Base-by-base conservation (phyloP, 441 rosid genomes). In the Corymbia citriodora region DNA sequence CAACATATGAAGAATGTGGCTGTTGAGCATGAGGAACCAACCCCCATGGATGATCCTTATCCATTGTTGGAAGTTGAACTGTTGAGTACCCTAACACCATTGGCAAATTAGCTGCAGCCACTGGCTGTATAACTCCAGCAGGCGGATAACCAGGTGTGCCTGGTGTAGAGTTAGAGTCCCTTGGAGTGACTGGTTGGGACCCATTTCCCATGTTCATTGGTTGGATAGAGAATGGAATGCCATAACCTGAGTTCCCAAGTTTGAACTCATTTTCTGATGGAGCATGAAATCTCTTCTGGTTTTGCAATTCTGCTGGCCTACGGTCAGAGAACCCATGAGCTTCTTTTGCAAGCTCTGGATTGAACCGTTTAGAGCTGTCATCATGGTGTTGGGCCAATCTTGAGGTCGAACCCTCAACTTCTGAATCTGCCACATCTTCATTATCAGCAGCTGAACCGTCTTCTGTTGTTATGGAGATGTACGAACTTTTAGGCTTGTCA, bases 351-450 rank as follows among this genome's bases (percentile, higher is more conserved):
- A 89, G 89, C 89, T 94, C 95, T 89, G 94, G 92, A 90, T 94
- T 88, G 90, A 88, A 92, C 87, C 85, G 92, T 90, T 94, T 97
- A 89, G 95, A 87, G 88, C 93, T 93, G 92, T 95, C 95, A 91
- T 93, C 94, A 89, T 91, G 93, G 88, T 91, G 93, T 87, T 93
- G 90, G 89, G 88, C 91, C 89, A 93, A 33, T 92, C 93, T 93
- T 61, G 97, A 95, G 83, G 96, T 94, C 55, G 97, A 96, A 93
- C 96, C 98, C 31, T 95, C 99, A 70, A 95, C 96, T 93, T 96
- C 99, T 89, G 99, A 98, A 92, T 97, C 99, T 3, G 99, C 99
- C 90, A 97, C 97, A 90, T 96, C 98, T 95, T 98, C 99, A 90
- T 97, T 96, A 90, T 97, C 99, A 89, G 98, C 98, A 87, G 97